phyloP scores from a whole-genome alignment of 176 grass and related monocot genomes.

The Paspalum notatum region DNA sequence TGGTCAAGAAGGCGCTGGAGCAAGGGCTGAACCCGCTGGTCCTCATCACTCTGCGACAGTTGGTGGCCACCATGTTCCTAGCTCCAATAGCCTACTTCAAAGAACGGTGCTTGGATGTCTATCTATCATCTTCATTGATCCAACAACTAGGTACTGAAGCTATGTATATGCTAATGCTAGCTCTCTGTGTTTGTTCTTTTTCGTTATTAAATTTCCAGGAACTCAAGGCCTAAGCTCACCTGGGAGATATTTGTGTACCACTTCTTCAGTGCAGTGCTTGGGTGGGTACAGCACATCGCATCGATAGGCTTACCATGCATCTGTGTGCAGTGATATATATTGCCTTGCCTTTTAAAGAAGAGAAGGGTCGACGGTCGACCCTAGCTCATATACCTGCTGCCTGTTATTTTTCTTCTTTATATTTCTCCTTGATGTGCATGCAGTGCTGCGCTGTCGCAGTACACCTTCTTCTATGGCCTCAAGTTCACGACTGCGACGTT shows the following conservation, averaged over 20 bases:
- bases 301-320: not conserved
- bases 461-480: constrained; percentile 70
- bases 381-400: not conserved
- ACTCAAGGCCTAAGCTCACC: constrained; percentile 78
- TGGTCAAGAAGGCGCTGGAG: constrained; percentile 70
- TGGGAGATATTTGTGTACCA: constrained; percentile 65
- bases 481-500: constrained; percentile 78
- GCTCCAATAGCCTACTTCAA: constrained; percentile 72
- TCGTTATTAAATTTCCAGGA: constrained; percentile 50
- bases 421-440: constrained; percentile 5
- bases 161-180: not conserved
- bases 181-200: not conserved
- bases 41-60: constrained; percentile 68
- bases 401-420: not conserved
- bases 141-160: not conserved
- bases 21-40: constrained; percentile 69
- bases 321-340: not conserved
- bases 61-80: constrained; percentile 70
- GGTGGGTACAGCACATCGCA: constrained; percentile 37
- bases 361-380: not conserved
- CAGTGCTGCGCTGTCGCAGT: constrained; percentile 78
- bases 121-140: not conserved
- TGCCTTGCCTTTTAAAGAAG: not conserved
- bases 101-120: constrained; percentile 53
- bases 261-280: constrained; percentile 76